phyloP scores from a whole-genome alignment of 176 grass and related monocot genomes.

The Oryza officinalis region DNA sequence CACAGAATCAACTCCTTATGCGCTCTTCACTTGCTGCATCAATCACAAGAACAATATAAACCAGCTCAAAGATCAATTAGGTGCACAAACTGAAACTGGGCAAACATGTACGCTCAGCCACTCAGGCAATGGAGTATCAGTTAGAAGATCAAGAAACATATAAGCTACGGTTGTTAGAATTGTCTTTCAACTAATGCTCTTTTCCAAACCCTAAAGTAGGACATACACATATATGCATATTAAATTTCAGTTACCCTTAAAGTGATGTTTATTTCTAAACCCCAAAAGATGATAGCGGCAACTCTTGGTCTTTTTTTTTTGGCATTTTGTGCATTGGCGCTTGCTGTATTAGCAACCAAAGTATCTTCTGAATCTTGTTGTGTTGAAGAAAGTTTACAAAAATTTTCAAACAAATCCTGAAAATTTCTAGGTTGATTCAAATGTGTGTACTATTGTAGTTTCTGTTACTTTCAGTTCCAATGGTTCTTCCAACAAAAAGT shows the following conservation, averaged over 20 bases:
- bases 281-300: neutral
- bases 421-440: neutral
- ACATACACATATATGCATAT: neutral
- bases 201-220: neutral
- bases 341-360: neutral
- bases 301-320: neutral
- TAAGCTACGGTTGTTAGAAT: neutral
- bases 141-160: constrained; percentile 5
- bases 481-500: neutral
- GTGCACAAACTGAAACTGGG: neutral
- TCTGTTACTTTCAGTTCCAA: neutral
- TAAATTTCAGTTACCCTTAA: neutral
- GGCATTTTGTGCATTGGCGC: neutral
- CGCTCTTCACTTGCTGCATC: constrained; percentile 42
- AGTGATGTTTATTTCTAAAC: neutral
- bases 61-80: neutral
- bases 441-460: neutral
- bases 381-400: neutral
- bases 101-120: neutral
- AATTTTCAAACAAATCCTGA: neutral
- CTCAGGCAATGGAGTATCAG: neutral
- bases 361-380: neutral
- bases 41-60: constrained; percentile 27
- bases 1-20: constrained; percentile 28
- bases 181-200: neutral